Conservation (phyloP, 257 asterid species). For the Solanum tacnaense region DNA sequence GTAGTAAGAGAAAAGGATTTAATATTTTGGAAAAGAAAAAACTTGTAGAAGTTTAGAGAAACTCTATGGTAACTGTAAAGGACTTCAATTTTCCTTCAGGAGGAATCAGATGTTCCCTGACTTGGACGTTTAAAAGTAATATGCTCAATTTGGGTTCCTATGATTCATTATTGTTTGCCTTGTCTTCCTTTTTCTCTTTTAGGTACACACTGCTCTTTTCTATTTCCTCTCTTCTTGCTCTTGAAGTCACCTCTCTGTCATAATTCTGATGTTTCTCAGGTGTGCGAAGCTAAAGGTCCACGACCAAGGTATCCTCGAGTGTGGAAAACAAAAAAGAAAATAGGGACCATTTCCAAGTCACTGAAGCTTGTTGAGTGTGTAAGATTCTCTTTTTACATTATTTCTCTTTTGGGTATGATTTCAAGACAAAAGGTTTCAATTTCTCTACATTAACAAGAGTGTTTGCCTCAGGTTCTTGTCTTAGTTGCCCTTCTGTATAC, state of each 20-base stretch:
- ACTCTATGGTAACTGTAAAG: neutral
- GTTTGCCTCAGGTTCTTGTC: neutral
- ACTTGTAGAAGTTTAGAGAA: neutral
- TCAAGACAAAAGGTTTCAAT: neutral
- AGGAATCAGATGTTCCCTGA: neutral
- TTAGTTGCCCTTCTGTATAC: neutral
- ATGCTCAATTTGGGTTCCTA: neutral
- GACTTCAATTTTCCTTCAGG: neutral
- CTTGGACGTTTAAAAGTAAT: no score
- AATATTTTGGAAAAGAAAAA: neutral
- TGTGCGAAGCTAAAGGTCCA: conserved; percentile 86
- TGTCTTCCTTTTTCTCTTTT: neutral
- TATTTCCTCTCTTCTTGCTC: neutral
- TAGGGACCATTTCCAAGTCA: conserved; percentile 83
- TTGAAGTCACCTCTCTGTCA: neutral
- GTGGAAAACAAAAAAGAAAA: conserved; percentile 68
- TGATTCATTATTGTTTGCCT: neutral
- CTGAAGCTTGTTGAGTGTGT: conserved; percentile 77
- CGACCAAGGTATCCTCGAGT: conserved; percentile 91
- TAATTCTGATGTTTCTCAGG: conserved; percentile 27
- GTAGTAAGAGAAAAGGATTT: neutral
- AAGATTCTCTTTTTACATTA: conserved; percentile 14
- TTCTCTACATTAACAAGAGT: neutral
- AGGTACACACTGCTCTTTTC: neutral
- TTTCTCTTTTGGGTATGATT: neutral